Percentiles rank a stretch among this genome's conserved stretches.
phyloP scores from a whole-genome alignment of 805 yeast species.

The Metschnikowia matae region DNA sequence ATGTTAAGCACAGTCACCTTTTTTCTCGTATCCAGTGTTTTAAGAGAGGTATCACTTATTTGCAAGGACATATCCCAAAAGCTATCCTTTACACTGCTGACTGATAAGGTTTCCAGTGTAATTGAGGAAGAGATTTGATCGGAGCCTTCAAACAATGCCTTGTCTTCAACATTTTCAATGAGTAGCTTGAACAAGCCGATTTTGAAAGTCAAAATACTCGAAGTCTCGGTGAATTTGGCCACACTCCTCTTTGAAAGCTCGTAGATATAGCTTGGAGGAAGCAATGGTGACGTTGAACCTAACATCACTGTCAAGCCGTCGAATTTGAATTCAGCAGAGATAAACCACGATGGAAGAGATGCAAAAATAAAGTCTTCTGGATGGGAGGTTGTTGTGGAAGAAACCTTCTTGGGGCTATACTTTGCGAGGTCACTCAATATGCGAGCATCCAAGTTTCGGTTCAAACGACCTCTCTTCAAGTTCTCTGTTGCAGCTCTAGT shows the following conservation, averaged over 20 bases:
- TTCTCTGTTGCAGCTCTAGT: constrained; percentile 23
- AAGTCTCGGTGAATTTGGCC: constrained; percentile 12
- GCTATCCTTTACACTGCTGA: constrained; percentile 5
- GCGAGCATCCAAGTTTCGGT: constrained; percentile 23
- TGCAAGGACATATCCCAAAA: constrained; percentile 24
- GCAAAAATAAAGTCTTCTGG: constrained; percentile 15
- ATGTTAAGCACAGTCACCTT: constrained; percentile 17
- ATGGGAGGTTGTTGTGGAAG: not conserved
- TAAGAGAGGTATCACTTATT: constrained; percentile 17
- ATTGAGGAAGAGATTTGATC: constrained; percentile 12
- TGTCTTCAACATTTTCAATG: constrained; percentile 1
- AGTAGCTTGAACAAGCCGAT: constrained; percentile 1
- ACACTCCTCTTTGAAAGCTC: constrained; percentile 20
- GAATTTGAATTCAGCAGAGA: constrained; percentile 20
- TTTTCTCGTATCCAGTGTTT: constrained; percentile 15
- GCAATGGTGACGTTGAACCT: constrained; percentile 39
- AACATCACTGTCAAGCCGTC: constrained; percentile 20
- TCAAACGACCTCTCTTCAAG: constrained; percentile 27
- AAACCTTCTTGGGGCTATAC: not conserved
- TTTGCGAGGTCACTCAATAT: constrained; percentile 12
- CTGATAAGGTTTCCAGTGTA: constrained; percentile 29
- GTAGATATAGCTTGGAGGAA: constrained; percentile 20
- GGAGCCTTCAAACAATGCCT: not conserved
- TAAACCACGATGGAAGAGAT: constrained; percentile 33
- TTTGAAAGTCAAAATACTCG: constrained; percentile 13